Conservation (phyloP, 345 rosid species). For the Garcia nutans region DNA sequence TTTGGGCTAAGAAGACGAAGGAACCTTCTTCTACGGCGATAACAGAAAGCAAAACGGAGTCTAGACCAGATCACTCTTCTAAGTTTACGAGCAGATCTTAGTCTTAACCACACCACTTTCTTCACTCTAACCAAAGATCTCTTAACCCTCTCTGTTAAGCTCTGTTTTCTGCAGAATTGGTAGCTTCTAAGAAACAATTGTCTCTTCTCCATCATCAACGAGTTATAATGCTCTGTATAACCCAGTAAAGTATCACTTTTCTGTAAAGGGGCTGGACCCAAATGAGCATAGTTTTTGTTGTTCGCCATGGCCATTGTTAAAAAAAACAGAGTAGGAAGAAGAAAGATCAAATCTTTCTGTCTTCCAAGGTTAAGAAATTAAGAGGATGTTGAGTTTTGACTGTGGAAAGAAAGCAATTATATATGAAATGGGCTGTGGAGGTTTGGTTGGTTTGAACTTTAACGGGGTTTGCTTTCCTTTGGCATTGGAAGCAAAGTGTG, state of each 20-base stretch:
- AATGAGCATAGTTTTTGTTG: conserved; percentile 1
- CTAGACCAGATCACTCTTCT: conserved; percentile 56
- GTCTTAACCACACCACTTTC: conserved; percentile 50
- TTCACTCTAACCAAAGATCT: conserved; percentile 44
- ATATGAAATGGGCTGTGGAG: not conserved
- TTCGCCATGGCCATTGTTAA: conserved; percentile 10
- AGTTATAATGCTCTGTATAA: conserved; percentile 3
- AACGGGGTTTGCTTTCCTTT: not conserved
- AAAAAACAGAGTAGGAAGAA: not conserved
- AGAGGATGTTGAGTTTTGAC: not conserved
- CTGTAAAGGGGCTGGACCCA: not conserved
- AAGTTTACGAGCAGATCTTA: conserved; percentile 44
- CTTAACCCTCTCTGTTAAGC: conserved; percentile 50
- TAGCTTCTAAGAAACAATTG: conserved; percentile 75
- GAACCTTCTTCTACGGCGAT: conserved; percentile 47
- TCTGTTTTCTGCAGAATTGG: conserved; percentile 65
- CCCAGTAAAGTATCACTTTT: conserved; percentile 10
- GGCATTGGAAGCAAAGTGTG: not conserved
- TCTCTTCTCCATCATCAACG: conserved; percentile 68
- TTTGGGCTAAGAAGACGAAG: conserved; percentile 35
- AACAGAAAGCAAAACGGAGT: conserved; percentile 41
- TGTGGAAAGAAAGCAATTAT: not conserved
- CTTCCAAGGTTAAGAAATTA: not conserved
- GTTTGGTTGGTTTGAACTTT: not conserved
- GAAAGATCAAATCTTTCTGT: not conserved